Percentiles rank a stretch among this genome's conserved stretches.
Evolutionary conservation across 1,284 basidiomycete genomes (phyloP).

Genomic region (Microbotryomycetes sp.): DNA sequence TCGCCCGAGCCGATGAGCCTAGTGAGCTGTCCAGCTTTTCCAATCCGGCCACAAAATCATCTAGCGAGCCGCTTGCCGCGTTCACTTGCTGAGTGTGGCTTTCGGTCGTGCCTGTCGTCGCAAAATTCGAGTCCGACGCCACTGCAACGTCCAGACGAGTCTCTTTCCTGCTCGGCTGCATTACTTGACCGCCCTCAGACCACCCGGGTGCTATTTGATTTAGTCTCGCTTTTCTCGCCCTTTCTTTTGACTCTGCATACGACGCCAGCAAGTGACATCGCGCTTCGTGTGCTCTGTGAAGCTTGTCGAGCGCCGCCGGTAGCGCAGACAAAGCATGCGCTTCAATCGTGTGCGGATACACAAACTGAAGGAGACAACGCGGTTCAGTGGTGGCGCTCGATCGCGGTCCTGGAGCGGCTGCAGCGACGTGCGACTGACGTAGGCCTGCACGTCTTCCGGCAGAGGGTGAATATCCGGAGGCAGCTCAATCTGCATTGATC

Average conservation of each 20-base stretch:
- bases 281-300: slow-evolving; percentile 57
- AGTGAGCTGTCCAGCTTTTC: neutral
- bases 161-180: slow-evolving; percentile 6
- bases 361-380: slow-evolving; percentile 55
- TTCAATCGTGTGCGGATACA: slow-evolving; percentile 86
- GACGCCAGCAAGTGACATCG: slow-evolving; percentile 55
- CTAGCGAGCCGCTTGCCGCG: slow-evolving; percentile 10
- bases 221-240: slow-evolving; percentile 46
- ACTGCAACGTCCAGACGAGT: neutral
- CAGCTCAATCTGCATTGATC: slow-evolving; percentile 56
- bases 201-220: slow-evolving; percentile 35
- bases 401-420: neutral
- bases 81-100: neutral
- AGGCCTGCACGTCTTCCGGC: slow-evolving; percentile 76
- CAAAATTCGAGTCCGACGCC: neutral
- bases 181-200: slow-evolving; percentile 19
- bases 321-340: slow-evolving; percentile 59
- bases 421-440: slow-evolving; percentile 51
- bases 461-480: slow-evolving; percentile 86
- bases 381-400: neutral
- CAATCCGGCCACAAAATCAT: slow-evolving; percentile 8
- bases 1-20: no score
- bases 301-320: slow-evolving; percentile 60
- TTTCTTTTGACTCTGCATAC: slow-evolving; percentile 68
- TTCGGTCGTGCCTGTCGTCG: slow-evolving; percentile 7